phyloP scores from a whole-genome alignment of 2,329 filamentous ascomycete species.

The Alternaria panax region DNA sequence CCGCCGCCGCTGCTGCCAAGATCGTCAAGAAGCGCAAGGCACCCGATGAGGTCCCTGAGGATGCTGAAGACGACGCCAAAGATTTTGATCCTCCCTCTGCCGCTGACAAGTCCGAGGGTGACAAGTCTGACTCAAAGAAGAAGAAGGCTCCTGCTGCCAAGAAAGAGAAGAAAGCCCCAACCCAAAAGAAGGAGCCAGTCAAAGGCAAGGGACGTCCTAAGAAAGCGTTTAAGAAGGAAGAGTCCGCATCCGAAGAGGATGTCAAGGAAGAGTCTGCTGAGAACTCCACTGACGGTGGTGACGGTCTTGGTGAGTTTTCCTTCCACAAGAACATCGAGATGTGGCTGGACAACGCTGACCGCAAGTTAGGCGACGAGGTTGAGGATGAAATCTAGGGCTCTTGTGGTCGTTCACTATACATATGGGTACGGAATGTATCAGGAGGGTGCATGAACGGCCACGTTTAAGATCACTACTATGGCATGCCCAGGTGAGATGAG shows the following conservation, averaged over 20 bases:
- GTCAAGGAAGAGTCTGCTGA: slow-evolving; percentile 1
- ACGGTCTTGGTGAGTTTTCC: slow-evolving; percentile 27
- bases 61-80: background rate
- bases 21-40: slow-evolving; percentile 35
- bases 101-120: slow-evolving; percentile 13
- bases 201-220: slow-evolving; percentile 16
- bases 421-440: too few relatives aligned
- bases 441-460: too few relatives aligned
- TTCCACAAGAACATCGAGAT: slow-evolving; percentile 9
- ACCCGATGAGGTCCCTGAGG: slow-evolving; percentile 12
- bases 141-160: slow-evolving; percentile 23
- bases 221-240: slow-evolving; percentile 36
- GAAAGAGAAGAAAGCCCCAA: slow-evolving; percentile 18
- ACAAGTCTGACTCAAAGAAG: slow-evolving; percentile 15
- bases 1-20: background rate
- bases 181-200: background rate
- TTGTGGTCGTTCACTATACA: background rate
- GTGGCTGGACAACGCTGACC: slow-evolving; percentile 24
- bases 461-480: background rate
- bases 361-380: slow-evolving; percentile 6
- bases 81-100: slow-evolving; percentile 35
- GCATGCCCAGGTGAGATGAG: too few relatives aligned
- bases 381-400: slow-evolving; percentile 6
- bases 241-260: slow-evolving; percentile 14
- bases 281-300: slow-evolving; percentile 23